A percentile compares a stretch with the other conserved stretches of the same genome.
These are phyloP conservation scores for Erodium chrysanthum DNA, from an alignment of 441 rosid species.

Conservation along the genomic window DNA sequence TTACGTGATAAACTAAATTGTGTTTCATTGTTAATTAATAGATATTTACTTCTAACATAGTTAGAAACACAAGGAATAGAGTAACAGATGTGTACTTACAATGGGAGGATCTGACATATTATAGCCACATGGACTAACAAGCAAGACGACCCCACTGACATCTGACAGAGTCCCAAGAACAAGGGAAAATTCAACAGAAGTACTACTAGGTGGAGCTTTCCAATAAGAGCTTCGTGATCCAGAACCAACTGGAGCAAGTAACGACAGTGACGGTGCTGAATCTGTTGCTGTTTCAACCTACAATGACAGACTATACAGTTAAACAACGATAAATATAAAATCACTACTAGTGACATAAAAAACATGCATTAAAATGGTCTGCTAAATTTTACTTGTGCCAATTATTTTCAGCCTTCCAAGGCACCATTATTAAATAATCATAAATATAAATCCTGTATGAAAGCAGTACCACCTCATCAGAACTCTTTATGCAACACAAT, in stretches of 20 bases:
- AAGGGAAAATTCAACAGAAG: slow-evolving; percentile 55
- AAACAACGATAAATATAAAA: slow-evolving; percentile 13
- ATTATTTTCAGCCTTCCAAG: too few species aligned
- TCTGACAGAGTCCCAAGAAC: slow-evolving; percentile 67
- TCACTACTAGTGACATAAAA: background rate
- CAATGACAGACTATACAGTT: slow-evolving; percentile 15
- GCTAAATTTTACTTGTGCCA: too few species aligned
- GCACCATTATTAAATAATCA: too few species aligned
- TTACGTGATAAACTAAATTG: background rate
- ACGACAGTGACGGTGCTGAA: slow-evolving; percentile 72
- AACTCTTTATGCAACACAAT: background rate
- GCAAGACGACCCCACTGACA: slow-evolving; percentile 70
- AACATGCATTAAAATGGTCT: background rate
- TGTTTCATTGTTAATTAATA: background rate
- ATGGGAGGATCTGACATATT: slow-evolving; percentile 70
- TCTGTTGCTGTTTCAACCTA: slow-evolving; percentile 78
- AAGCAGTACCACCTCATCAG: too few species aligned
- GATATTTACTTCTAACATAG: background rate
- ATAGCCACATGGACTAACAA: slow-evolving; percentile 91
- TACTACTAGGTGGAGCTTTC: slow-evolving; percentile 71
- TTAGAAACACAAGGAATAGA: slow-evolving; percentile 17
- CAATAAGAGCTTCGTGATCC: slow-evolving; percentile 55
- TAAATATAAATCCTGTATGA: too few species aligned
- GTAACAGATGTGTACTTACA: slow-evolving; percentile 38
- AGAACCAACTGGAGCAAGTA: slow-evolving; percentile 59